Evolutionary conservation across 495 filamentous ascomycete genomes (phyloP), one percentile per base, ranked within the genome.

Genomic region (Tuber borchii): DNA sequence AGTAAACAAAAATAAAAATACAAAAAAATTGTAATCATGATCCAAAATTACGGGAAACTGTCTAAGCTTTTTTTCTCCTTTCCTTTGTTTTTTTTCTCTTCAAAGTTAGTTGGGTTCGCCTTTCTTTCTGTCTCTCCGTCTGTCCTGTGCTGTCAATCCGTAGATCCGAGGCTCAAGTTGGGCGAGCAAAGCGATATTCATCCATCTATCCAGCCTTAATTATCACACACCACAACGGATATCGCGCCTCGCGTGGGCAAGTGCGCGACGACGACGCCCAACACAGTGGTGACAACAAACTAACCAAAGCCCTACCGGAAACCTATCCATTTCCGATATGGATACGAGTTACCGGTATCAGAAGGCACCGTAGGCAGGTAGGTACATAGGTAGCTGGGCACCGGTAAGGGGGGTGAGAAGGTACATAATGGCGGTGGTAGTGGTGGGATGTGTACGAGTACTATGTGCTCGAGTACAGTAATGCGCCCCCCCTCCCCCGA

Each of bases 301-400:
- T 56, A 26, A 12, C 22, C 3, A 56, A 56, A 61, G 51, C 51
- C 51, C 6, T 61, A 61, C 51, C 51, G 51, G 51, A 9, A 31
- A 61, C n/a, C n/a, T 61, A 61, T 61, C 51, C 51, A 9, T 61
- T 61, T 61, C 51, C 51, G 51, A 61, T 61, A 61, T 61, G 51
- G 51, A 61, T 61, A 61, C 48, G 48, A 56, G 34, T 37, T 37
- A 37, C 34, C 34, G 34, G 48, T 56, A 26, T 56, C 16, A 26
- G 48, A 10, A 56, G 48, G 48, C 48, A 56, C 22, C n/a, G 22
- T 56, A 26, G 45, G 45, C 16, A 46, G 45, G 45, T 12, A 46
- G 16, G 45, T 12, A 46, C 3, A 40, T n/a, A n/a, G n/a, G 39
- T 40, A 40, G 39, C 39, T 6, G 39, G 39, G 39, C 5, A 40